Evolutionary conservation across 768 basidiomycete species (phyloP).

Genomic region (Russula earlei): DNA sequence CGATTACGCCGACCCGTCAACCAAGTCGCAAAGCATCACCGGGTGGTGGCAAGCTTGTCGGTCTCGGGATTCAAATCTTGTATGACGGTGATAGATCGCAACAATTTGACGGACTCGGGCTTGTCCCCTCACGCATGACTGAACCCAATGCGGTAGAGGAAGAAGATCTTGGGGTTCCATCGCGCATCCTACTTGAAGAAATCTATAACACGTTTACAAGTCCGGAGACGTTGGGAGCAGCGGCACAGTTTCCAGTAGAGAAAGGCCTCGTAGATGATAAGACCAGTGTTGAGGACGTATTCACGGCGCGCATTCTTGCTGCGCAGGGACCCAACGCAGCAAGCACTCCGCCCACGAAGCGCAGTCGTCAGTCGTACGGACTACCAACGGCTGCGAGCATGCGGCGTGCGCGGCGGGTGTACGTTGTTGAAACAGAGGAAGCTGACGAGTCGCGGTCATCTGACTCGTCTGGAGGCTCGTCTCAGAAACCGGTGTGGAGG

Average conservation of each 20-base stretch:
- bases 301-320: neutral
- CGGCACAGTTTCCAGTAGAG: conserved; percentile 7
- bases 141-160: conserved; percentile 9
- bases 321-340: conserved; percentile 6
- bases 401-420: conserved; percentile 1
- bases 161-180: conserved; percentile 14
- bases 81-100: conserved; percentile 6
- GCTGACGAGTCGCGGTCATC: conserved; percentile 12
- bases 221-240: conserved; percentile 3
- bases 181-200: conserved; percentile 20
- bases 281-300: conserved; percentile 9
- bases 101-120: conserved; percentile 18
- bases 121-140: conserved; percentile 11
- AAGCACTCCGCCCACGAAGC: conserved; percentile 15
- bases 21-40: conserved; percentile 5
- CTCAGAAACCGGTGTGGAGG: conserved; percentile 16
- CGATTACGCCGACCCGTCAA: conserved; percentile 14
- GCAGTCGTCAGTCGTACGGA: conserved; percentile 6
- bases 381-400: conserved; percentile 12
- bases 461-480: conserved; percentile 9
- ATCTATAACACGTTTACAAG: conserved; percentile 18
- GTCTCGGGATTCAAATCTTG: conserved; percentile 18
- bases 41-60: conserved; percentile 3
- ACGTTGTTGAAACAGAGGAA: neutral
- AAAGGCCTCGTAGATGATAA: neutral